Evolutionary conservation across 768 basidiomycete species (phyloP).

Genomic region (Nevesoporus exiguus): DNA sequence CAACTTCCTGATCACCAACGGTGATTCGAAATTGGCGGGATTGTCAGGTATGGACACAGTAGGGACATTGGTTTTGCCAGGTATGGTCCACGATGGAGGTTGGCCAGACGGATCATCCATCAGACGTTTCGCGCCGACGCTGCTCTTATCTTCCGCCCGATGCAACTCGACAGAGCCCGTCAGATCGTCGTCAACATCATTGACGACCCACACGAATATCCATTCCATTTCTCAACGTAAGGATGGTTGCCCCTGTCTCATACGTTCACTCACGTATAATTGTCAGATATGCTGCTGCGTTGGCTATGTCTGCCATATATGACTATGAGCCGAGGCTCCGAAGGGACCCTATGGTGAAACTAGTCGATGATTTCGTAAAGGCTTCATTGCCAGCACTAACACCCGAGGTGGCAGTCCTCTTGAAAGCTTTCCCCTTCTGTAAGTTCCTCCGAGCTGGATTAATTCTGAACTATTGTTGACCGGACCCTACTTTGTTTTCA

Average conservation of each 20-base stretch:
- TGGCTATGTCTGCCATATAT: conserved; percentile 19
- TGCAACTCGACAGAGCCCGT: conserved; percentile 9
- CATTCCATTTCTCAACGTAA: conserved; percentile 6
- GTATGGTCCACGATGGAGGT: conserved; percentile 5
- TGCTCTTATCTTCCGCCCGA: conserved; percentile 9
- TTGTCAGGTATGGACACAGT: no score
- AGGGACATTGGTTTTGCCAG: background rate
- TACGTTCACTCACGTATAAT: background rate
- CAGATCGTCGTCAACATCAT: conserved; percentile 3
- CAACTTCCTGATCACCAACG: background rate
- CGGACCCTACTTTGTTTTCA: no score
- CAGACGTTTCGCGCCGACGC: no score
- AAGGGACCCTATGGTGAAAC: background rate
- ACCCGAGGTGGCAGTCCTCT: conserved; percentile 13
- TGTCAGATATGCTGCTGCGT: background rate
- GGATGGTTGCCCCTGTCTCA: background rate
- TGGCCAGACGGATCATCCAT: conserved; percentile 13
- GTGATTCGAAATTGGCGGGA: background rate
- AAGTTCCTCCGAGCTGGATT: no score
- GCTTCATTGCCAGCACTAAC: background rate
- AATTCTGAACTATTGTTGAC: no score
- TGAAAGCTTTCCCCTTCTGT: no score
- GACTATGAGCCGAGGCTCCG: no score
- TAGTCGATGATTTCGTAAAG: conserved; percentile 1
- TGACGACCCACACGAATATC: no score